Evolutionary conservation across 306 rosid species (phyloP).

Genomic region (Quercus cerris): DNA sequence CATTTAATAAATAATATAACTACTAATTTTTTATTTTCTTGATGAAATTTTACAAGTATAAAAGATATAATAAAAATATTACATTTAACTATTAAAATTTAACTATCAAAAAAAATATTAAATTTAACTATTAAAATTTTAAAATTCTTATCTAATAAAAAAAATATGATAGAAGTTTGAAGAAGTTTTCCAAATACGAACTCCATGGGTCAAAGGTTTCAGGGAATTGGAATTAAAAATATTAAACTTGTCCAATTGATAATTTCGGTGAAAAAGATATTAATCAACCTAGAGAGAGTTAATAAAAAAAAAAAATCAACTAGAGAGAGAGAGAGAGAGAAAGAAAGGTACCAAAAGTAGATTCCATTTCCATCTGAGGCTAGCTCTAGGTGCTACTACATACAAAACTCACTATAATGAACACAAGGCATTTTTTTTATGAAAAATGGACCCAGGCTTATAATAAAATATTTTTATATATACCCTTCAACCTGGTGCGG

Average conservation of each 20-base stretch:
- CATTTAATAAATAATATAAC: no score
- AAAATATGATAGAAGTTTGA: no score
- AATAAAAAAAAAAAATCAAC: not conserved
- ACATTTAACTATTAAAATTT: fast-evolving
- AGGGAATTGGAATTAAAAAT: constrained; percentile 48
- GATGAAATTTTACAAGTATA: fast-evolving
- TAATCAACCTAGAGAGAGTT: constrained; percentile 55
- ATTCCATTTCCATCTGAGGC: constrained; percentile 69
- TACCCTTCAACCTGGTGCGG: constrained; percentile 29
- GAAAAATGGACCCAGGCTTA: constrained; percentile 7
- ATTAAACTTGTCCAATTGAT: constrained; percentile 47
- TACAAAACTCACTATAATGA: constrained; percentile 37
- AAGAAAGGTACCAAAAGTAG: constrained; percentile 36
- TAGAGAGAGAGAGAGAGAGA: constrained; percentile 23
- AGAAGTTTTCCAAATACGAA: constrained; percentile 1
- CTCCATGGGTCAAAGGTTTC: constrained; percentile 86
- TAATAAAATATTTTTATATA: constrained; percentile 3
- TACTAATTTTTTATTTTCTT: no score
- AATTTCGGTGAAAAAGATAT: constrained; percentile 74
- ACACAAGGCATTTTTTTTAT: constrained; percentile 27
- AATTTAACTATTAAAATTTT: no score
- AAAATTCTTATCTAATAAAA: no score
- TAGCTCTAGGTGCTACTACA: constrained; percentile 39
- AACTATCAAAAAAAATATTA: no score
- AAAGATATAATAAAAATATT: no score